Evolutionary conservation across 2,329 filamentous ascomycete species (phyloP).

Genomic region (Trichoderma sp.): DNA sequence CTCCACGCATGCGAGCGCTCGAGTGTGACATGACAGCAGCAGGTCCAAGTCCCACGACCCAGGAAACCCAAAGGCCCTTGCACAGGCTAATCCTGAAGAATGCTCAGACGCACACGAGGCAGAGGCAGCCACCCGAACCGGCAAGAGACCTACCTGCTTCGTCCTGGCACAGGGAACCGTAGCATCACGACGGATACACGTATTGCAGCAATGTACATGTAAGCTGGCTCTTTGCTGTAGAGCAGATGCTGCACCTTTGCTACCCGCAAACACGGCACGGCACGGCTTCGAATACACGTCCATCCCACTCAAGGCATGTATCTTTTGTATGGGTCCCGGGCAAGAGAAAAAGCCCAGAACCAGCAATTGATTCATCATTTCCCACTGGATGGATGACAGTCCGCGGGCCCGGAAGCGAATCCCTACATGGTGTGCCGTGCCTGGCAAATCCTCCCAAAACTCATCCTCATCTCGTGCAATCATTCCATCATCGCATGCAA

Average conservation of each 20-base stretch:
- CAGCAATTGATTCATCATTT: not conserved
- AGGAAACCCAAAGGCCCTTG: not conserved
- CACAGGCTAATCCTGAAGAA: not conserved
- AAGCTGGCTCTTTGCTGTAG: not conserved
- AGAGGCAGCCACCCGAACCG: not conserved
- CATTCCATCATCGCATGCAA: not conserved
- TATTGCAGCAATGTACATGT: not conserved
- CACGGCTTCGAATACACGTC: not conserved
- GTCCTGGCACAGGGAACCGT: not conserved
- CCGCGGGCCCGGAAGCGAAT: not conserved
- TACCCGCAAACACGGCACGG: not conserved
- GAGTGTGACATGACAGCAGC: not conserved
- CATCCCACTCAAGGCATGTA: not conserved
- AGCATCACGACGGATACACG: not conserved
- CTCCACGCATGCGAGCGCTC: constrained; percentile 6
- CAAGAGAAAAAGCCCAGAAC: not conserved
- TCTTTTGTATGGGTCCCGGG: not conserved
- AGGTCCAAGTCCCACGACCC: not conserved
- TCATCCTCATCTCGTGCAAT: not conserved
- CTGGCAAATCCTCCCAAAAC: not conserved
- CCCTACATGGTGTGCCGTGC: not conserved
- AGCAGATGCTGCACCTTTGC: no score
- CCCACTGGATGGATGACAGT: not conserved
- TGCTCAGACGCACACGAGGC: not conserved
- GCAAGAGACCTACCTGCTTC: not conserved